These are phyloP conservation scores for Vigna trinervia DNA, from an alignment of 306 rosid genomes.

Conservation along the genomic window DNA sequence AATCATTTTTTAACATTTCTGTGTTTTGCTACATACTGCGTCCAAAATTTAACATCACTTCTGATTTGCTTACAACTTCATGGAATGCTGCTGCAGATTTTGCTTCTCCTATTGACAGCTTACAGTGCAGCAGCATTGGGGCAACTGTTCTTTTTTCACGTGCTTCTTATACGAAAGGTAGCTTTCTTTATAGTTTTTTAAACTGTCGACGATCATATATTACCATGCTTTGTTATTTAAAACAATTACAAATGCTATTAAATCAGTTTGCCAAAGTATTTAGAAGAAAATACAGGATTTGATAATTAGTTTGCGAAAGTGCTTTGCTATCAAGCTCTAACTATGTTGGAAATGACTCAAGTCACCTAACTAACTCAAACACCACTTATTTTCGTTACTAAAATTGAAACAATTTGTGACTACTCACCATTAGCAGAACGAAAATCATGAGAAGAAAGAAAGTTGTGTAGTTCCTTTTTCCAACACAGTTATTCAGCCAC, in stretches of 20 bases:
- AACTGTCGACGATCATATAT: not conserved
- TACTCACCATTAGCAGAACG: conserved; percentile 77
- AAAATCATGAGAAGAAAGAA: conserved; percentile 88
- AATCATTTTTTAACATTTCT: not conserved
- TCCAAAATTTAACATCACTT: conserved; percentile 27
- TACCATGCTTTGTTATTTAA: conserved; percentile 20
- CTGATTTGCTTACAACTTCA: conserved; percentile 30
- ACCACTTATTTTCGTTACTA: not conserved
- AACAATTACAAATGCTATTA: not conserved
- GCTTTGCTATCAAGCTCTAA: not conserved
- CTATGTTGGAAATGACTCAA: conserved; percentile 34
- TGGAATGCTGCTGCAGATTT: conserved; percentile 61
- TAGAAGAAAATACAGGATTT: not conserved
- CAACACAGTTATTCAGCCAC: conserved; percentile 98
- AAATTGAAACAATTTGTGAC: conserved; percentile 41
- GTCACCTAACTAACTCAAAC: conserved; percentile 27
- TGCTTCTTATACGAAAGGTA: conserved; percentile 92
- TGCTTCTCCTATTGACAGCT: conserved; percentile 71
- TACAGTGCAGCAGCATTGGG: conserved; percentile 94
- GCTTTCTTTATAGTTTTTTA: conserved; percentile 21
- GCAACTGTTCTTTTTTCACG: conserved; percentile 92
- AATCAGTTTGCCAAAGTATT: not conserved
- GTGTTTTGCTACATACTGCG: not conserved
- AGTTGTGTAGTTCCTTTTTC: conserved; percentile 87
- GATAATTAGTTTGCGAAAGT: conserved; percentile 1